Base-by-base conservation (phyloP, 2,329 filamentous ascomycete species). In the Iodosphaeria phyllophila region DNA sequence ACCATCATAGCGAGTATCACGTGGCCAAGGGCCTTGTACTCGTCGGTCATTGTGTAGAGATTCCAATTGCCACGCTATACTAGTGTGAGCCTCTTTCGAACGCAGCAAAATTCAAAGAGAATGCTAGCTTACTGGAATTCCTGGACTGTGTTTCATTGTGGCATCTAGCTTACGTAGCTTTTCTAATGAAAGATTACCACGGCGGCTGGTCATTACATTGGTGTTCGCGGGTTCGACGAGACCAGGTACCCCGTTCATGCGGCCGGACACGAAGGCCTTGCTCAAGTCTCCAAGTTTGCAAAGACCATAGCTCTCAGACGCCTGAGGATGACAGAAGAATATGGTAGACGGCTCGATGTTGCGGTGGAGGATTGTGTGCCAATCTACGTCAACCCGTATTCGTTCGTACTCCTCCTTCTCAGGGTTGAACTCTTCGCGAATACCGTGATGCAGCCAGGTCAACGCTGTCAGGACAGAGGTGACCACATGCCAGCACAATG, bases 401-500 rank as follows among this genome's bases (percentile, higher is more conserved):
- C 32, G 30, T 10, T 30, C 15, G 17, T 25, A 35, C 9, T 8
- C 4, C 5, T 26, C 25, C n/a, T 26, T 11, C 6, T 29, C 16
- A 18, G 26, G 23, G 18, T 40, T 25, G 12, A 31, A 30, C 15
- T 35, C 32, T 8, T 45, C 33, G 4, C 40, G 39, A 26, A 44
- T 41, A 10, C 63, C 63, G 22, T 62, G 52, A 36, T 69, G 64
- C 12, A 68, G 41, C 48, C 57, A 66, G 16, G 54, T 40, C 19
- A 67, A 46, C 3, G 59, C 60, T n/a, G 48, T 47, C 9, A 58
- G 40, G 23, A 66, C 39, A 6, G 53, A 56, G 8, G 47, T 38
- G 8, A 60, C 45, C 6, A 68, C 60, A 35, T 68, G 62, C 63
- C 63, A 69, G 32, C 60, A 61, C 8, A 68, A 44, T 3, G 50